Evolutionary conservation across 179 eudicot genomes (phyloP), one percentile per base, ranked within the genome.

Genomic region (Amaranthus tricolor): DNA sequence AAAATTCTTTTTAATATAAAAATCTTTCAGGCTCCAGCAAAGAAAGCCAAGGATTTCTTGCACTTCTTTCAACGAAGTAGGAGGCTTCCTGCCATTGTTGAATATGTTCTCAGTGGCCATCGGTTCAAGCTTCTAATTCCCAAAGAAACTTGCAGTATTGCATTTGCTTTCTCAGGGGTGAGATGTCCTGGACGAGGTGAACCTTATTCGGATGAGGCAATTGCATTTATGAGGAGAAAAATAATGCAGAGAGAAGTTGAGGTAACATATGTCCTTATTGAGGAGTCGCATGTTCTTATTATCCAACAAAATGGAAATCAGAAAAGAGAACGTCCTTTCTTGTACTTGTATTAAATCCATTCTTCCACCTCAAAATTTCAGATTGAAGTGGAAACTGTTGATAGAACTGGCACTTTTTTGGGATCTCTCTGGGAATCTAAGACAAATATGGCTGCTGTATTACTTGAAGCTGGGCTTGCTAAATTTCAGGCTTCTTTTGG

Each of bases 191-290:
- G 97, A 62, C 96, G 97, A 56, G 88, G 81, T 59, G 96, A 95
- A 83, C 91, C 94, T 13, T 91, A 73, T 64, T 91, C 99, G 19
- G 89, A 89, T 14, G 99, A 93, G 62, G 99, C 99, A 55, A 91
- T 95, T 79, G 90, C 99, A 44, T 85, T 95, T 10, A 91, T 93
- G 98, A 86, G 99, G 82, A 84, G 92, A 75, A 93, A 85, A 79
- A 93, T 95, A 73, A 84, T 95, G 86, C 98, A 95, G 85, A 88
- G 99, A 81, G 99, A 93, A 79, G 99, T 95, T 72, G 99, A 95
- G 98, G 99, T 95, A 88, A 24, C 64, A n/a, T 54, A 48, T 24
- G 44, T 58, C 31, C 19, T 71, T 55, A 53, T 10, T 44, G 55
- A 21, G 43, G 54, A 16, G 17, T 7, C 9, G 31, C 12, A 21